Conservation (phyloP, 805 yeast species). For the Ogataea angusta region DNA sequence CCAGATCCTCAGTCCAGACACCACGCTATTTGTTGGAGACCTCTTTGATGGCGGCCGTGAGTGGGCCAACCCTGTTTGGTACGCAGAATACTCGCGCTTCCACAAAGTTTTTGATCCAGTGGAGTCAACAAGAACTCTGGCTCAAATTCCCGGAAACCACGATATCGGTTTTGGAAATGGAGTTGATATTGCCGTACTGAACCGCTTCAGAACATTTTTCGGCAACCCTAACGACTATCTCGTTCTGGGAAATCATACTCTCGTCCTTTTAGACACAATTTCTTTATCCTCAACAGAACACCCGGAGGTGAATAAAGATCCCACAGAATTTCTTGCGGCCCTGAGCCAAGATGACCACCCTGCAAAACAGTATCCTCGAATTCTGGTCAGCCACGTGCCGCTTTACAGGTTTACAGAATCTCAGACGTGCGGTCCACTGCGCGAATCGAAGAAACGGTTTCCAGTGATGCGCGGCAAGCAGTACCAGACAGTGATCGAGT, state of each 20-base stretch:
- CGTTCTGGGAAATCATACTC: conserved; percentile 65
- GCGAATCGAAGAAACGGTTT: conserved; percentile 66
- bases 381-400: conserved; percentile 85
- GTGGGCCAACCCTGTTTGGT: conserved; percentile 48
- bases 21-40: conserved; percentile 82
- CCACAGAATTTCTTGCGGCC: conserved; percentile 49
- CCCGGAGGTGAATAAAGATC: conserved; percentile 42
- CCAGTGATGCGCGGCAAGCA: conserved; percentile 76
- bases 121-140: conserved; percentile 44
- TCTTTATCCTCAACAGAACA: conserved; percentile 60
- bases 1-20: conserved; percentile 62
- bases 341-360: conserved; percentile 27
- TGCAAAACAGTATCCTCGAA: conserved; percentile 48
- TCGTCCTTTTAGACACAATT: conserved; percentile 76
- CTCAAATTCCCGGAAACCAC: conserved; percentile 79
- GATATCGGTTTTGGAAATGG: conserved; percentile 90
- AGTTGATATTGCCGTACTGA: conserved; percentile 50
- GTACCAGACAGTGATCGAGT: conserved; percentile 80
- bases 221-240: conserved; percentile 63
- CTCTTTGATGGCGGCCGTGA: conserved; percentile 87
- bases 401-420: conserved; percentile 58
- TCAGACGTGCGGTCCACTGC: conserved; percentile 67
- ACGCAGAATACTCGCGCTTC: conserved; percentile 63
- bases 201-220: conserved; percentile 66
- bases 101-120: conserved; percentile 47